Base-by-base conservation (phyloP, 2,329 filamentous ascomycete genomes). In the Ophiostoma quercus region DNA sequence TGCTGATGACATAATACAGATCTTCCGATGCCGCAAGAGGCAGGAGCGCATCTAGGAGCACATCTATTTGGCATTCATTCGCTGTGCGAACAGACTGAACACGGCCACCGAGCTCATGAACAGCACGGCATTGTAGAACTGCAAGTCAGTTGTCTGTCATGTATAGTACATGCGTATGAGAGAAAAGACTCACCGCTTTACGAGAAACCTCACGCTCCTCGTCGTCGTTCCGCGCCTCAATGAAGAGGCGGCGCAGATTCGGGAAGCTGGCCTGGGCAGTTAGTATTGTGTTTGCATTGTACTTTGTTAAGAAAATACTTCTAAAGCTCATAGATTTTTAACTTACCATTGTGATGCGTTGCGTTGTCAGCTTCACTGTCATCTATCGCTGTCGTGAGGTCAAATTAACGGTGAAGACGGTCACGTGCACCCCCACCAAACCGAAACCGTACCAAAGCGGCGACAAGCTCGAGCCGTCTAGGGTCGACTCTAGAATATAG, bases 111-210 rank as follows among this genome's bases (percentile, higher is more conserved):
- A 97, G 32, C 94, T 95, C 84, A 99, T 94, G 82, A 98, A 99
- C 1, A 98, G 83, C 0, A 97, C 93, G 0, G 96, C 88, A 76
- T 99, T 98, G 81, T 99, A 99, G 79, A 99, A 99, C 95, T 97
- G 22, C 8, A n/a, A 70, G 41, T 71, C 66, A 71, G 72, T 70
- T 63, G 41, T 34, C 25, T 7, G 32, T 29, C 57, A 14, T n/a
- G n/a, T n/a, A n/a, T n/a, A n/a, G n/a, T n/a, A n/a, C n/a, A n/a
- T n/a, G n/a, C n/a, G n/a, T n/a, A n/a, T n/a, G n/a, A n/a, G n/a
- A n/a, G n/a, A n/a, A n/a, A n/a, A 39, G 34, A 65, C 70, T 29
- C 19, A 74, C 95, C 68, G 95, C 95, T 80, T 90, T 96, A 74
- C 95, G 86, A 16, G 95, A 98, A 74, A 98, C 95, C 72, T 93